Percentiles rank a stretch among this genome's conserved stretches.
Conservation (phyloP, 805 yeast genomes). For the Helenozyma baotianmanensis region DNA sequence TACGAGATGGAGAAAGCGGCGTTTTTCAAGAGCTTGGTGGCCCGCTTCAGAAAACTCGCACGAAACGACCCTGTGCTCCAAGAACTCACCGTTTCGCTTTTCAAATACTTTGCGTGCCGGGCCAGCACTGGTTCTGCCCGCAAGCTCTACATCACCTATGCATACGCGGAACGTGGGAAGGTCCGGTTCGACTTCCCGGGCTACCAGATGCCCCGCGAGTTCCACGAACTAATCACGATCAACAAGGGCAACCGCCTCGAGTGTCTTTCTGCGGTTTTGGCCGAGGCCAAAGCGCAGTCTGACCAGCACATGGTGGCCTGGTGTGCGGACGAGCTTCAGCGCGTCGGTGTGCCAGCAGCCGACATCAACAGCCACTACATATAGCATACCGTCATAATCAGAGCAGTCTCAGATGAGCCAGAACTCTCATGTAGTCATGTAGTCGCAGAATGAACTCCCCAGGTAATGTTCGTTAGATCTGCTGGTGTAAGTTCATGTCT, state of each 20-base stretch:
- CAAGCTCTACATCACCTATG: slow-evolving; percentile 13
- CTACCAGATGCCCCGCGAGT: slow-evolving; percentile 17
- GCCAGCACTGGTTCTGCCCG: slow-evolving; percentile 20
- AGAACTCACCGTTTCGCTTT: slow-evolving; percentile 15
- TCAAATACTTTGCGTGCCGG: slow-evolving; percentile 14
- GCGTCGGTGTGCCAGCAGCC: slow-evolving; percentile 18
- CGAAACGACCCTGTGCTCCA: slow-evolving; percentile 12
- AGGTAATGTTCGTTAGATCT: no score
- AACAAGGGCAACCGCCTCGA: slow-evolving; percentile 11
- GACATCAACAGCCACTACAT: slow-evolving; percentile 6
- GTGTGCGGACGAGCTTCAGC: slow-evolving; percentile 28
- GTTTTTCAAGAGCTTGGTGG: slow-evolving; percentile 10
- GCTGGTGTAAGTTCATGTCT: no score
- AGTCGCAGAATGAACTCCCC: no score
- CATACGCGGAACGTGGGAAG: slow-evolving; percentile 4
- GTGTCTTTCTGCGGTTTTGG: slow-evolving; percentile 20
- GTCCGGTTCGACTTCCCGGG: slow-evolving; percentile 15
- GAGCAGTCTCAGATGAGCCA: no score
- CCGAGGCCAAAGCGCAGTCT: slow-evolving; percentile 19
- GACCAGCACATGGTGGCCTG: slow-evolving; percentile 23
- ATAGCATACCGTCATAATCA: no score
- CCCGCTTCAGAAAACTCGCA: slow-evolving; percentile 9
- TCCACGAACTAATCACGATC: slow-evolving; percentile 14
- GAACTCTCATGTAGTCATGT: no score
- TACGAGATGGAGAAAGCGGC: slow-evolving; percentile 1